phyloP scores from a whole-genome alignment of 164 flowering plant genomes.

The Aristolochia contorta region DNA sequence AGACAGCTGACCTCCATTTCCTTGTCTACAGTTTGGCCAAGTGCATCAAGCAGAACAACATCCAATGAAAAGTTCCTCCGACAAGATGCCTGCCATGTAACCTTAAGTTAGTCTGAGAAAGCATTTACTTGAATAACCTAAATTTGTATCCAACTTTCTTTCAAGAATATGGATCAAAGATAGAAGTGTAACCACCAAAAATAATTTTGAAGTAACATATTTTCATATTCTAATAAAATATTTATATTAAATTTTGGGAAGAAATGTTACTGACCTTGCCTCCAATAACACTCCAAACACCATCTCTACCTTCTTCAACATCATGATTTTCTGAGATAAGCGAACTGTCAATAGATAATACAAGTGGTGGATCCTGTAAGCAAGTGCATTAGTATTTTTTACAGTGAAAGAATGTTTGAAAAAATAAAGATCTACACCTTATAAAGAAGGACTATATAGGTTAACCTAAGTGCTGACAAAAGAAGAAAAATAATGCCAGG shows the following conservation, averaged over 20 bases:
- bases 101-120: not conserved
- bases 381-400: constrained; percentile 1
- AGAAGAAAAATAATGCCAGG: not conserved
- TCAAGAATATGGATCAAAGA: too few relatives aligned
- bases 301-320: constrained; percentile 70
- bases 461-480: constrained; percentile 1
- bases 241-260: not conserved
- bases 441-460: not conserved
- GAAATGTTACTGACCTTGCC: constrained; percentile 53
- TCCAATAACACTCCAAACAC: constrained; percentile 82
- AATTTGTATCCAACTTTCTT: too few relatives aligned
- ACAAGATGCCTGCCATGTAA: constrained; percentile 61
- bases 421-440: not conserved
- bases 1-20: constrained; percentile 50
- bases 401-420: not conserved
- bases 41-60: constrained; percentile 50
- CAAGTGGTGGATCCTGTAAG: constrained; percentile 63
- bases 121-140: too few relatives aligned
- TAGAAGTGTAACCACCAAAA: not conserved
- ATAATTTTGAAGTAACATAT: not conserved
- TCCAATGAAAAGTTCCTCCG: constrained; percentile 70
- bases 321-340: constrained; percentile 39
- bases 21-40: constrained; percentile 44
- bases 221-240: not conserved
- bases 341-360: constrained; percentile 47